A percentile compares a stretch with the other conserved stretches of the same genome.
These are phyloP conservation scores for Xerocomus brunneocitrinus DNA, from an alignment of 768 basidiomycete species.

Conservation along the genomic window DNA sequence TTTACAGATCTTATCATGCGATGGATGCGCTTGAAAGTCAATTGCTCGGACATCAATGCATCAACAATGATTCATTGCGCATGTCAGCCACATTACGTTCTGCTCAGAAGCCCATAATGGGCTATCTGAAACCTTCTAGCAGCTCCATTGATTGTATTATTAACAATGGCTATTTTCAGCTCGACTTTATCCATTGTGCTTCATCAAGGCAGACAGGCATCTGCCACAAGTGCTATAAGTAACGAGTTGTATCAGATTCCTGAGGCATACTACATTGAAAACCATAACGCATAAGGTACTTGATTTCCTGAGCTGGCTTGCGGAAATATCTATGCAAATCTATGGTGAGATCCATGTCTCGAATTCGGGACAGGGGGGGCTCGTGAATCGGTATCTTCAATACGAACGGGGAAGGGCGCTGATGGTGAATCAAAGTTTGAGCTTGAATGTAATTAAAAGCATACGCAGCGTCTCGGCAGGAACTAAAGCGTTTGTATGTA, in stretches of 20 bases:
- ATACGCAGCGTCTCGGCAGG: constrained; percentile 18
- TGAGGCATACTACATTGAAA: neutral
- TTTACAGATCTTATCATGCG: neutral
- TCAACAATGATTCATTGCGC: neutral
- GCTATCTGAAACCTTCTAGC: neutral
- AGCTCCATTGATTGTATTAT: neutral
- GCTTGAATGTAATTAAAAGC: constrained; percentile 23
- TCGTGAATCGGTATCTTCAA: constrained; percentile 8
- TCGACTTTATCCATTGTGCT: neutral
- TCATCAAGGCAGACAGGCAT: neutral
- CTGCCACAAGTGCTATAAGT: too few species aligned
- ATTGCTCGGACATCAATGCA: neutral
- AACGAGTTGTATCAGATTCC: neutral
- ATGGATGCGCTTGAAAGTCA: neutral
- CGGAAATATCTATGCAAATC: neutral
- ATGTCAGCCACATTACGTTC: neutral
- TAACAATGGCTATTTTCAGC: neutral
- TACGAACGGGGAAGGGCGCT: neutral
- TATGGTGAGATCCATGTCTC: constrained; percentile 4
- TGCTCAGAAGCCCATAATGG: neutral
- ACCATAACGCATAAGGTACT: neutral
- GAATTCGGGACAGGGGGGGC: neutral
- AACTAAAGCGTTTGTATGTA: constrained; percentile 24
- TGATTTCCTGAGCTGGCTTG: neutral
- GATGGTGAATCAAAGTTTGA: constrained; percentile 14